These are phyloP conservation scores for Monosporozyma unispora DNA, from an alignment of 805 yeast genomes.

Conservation along the genomic window DNA sequence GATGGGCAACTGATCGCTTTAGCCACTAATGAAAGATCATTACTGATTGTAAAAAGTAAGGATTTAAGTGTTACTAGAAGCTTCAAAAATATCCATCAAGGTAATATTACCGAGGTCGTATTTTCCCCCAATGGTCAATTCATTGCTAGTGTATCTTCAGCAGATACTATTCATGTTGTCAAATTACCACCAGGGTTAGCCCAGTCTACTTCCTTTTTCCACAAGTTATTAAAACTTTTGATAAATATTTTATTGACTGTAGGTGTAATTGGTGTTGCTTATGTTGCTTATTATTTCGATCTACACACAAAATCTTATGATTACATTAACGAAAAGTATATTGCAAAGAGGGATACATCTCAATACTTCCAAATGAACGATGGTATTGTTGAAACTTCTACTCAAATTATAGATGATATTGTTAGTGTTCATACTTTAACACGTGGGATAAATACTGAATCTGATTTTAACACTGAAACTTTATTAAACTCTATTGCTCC, in stretches of 20 bases:
- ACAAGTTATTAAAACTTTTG: slow-evolving; percentile 18
- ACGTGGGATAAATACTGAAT: slow-evolving; percentile 5
- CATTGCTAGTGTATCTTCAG: slow-evolving; percentile 69
- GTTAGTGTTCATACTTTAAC: slow-evolving; percentile 9
- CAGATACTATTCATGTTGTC: slow-evolving; percentile 59
- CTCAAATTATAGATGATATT: slow-evolving; percentile 14
- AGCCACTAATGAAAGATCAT: slow-evolving; percentile 51
- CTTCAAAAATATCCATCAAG: slow-evolving; percentile 57
- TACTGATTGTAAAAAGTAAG: slow-evolving; percentile 44
- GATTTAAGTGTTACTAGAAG: slow-evolving; percentile 44
- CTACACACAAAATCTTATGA: slow-evolving; percentile 15
- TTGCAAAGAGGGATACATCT: slow-evolving; percentile 12
- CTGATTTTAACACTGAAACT: background rate
- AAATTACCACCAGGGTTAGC: slow-evolving; percentile 46
- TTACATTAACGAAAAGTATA: slow-evolving; percentile 13
- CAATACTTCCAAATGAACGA: slow-evolving; percentile 13
- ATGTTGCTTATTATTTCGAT: slow-evolving; percentile 19
- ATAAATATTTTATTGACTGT: slow-evolving; percentile 21
- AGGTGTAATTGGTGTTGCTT: slow-evolving; percentile 18
- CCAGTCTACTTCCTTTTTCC: slow-evolving; percentile 23
- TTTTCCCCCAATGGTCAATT: slow-evolving; percentile 61
- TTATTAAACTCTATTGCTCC: background rate
- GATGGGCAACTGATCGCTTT: slow-evolving; percentile 33
- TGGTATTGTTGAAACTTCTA: slow-evolving; percentile 12
- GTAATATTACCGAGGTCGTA: slow-evolving; percentile 66